Evolutionary conservation across 2,329 filamentous ascomycete species (phyloP).

Genomic region (Tolypocladium ovalisporum): DNA sequence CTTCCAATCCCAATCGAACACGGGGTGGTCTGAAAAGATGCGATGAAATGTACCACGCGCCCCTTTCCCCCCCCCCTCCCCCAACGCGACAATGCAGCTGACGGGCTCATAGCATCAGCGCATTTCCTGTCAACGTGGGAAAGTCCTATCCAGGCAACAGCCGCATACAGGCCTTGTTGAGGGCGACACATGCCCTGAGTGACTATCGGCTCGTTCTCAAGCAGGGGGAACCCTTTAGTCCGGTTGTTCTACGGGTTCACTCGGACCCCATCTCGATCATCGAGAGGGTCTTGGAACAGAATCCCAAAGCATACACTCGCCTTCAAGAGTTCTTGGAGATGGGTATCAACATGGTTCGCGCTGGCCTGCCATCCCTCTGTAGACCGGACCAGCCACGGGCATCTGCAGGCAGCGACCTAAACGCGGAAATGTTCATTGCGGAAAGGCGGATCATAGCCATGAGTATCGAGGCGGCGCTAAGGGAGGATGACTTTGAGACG

Average conservation of each 20-base stretch:
- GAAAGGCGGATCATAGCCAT: conserved; percentile 65
- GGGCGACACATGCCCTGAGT: conserved; percentile 63
- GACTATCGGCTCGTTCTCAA: conserved; percentile 70
- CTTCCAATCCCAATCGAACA: conserved; percentile 68
- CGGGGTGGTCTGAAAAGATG: conserved; percentile 70
- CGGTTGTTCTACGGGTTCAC: conserved; percentile 67
- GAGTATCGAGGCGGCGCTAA: conserved; percentile 67
- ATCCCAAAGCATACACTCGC: conserved; percentile 61
- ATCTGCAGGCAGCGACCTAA: conserved; percentile 11
- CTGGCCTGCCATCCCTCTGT: conserved; percentile 30
- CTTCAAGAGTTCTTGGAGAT: conserved; percentile 64
- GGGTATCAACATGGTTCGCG: conserved; percentile 53
- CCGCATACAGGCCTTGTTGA: conserved; percentile 53
- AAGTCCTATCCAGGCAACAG: conserved; percentile 38
- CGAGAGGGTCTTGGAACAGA: conserved; percentile 64
- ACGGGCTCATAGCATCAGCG: conserved; percentile 38
- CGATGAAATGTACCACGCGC: conserved; percentile 50
- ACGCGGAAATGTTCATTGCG: conserved; percentile 26
- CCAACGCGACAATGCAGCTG: background rate
- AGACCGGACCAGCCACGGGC: background rate
- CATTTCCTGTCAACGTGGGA: conserved; percentile 49
- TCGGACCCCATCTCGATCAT: conserved; percentile 65
- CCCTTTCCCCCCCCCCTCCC: conserved; percentile 15
- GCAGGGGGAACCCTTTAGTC: conserved; percentile 69
- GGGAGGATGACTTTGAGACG: conserved; percentile 74